Base-by-base conservation (phyloP, 768 basidiomycete genomes). In the Podaxis sp. region DNA sequence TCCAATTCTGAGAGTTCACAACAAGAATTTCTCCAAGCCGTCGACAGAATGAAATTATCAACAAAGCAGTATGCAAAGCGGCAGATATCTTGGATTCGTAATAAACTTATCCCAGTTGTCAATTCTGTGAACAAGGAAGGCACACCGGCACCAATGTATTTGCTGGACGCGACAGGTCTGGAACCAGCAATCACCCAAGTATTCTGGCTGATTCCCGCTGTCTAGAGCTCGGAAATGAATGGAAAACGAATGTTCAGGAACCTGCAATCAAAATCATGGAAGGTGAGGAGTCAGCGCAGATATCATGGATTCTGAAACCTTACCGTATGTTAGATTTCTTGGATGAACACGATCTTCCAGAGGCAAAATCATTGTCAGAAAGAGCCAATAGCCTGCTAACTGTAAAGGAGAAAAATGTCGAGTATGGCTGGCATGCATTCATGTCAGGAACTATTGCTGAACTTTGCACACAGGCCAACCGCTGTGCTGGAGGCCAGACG, bases 21-120 rank as follows among this genome's bases (percentile, higher is more conserved):
- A 70, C 77, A 64, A 67, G 76, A 55, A 70, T 75, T 12, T 90
- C 89, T 69, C 3, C 75, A 76, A 13, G 90, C 90, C 0, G 75
- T 91, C 6, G 87, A 90, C 48, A 82, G 82, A 8, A 96, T 95
- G 88, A 97, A 98, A 72, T 74, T 83, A 0, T 88, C 90, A 0
- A 99, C 96, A 7, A 80, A 90, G 22, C 90, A 95, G 74, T 99
- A 99, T 71, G 93, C 97, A 0, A 93, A 91, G 71, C 80, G 89
- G 41, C 97, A 99, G 72, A 81, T 96, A 46, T 87, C 89, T 38
- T 99, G 97, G 97, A 88, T 99, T 52, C 82, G 86, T 41, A 93
- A 93, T 71, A 96, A 97, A 74, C 75, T 99, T 13, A 73, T 97
- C 38, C 96, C 95, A 2, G 87, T 84, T 2, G 76, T 89, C 13